phyloP scores from a whole-genome alignment of 106 monocot species.

The Triglochin maritima region DNA sequence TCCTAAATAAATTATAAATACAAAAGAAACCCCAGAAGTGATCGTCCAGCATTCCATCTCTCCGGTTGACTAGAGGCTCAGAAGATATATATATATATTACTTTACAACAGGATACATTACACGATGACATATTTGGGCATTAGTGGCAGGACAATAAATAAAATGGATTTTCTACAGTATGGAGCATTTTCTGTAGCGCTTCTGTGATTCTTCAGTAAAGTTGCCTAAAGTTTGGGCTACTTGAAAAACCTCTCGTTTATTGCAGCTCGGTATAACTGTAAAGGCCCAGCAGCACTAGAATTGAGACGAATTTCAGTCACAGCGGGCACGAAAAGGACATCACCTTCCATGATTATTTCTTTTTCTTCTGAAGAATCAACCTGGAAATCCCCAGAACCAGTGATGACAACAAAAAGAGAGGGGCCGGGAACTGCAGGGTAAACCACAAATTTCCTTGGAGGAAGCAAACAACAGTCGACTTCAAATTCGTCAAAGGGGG shows the following conservation, averaged over 20 bases:
- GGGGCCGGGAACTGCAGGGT: conserved; percentile 44
- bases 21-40: too few species aligned
- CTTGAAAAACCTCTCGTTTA: conserved; percentile 44
- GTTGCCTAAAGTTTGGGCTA: neutral
- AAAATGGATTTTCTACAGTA: too few species aligned
- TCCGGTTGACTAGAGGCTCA: too few species aligned
- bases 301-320: conserved; percentile 29
- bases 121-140: too few species aligned
- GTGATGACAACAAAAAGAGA: conserved; percentile 51
- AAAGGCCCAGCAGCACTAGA: conserved; percentile 23
- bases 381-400: conserved; percentile 41
- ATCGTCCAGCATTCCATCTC: too few species aligned
- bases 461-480: conserved; percentile 53
- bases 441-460: conserved; percentile 24
- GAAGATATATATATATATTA: too few species aligned
- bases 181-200: neutral
- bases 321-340: conserved; percentile 64
- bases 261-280: conserved; percentile 68
- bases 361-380: conserved; percentile 9
- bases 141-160: too few species aligned
- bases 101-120: too few species aligned
- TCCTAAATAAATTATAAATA: too few species aligned
- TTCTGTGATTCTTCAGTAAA: neutral
- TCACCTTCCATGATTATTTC: conserved; percentile 34
- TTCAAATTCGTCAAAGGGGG: conserved; percentile 96